Evolutionary conservation across 805 yeast species (phyloP).

Genomic region (Candida nitratophila): DNA sequence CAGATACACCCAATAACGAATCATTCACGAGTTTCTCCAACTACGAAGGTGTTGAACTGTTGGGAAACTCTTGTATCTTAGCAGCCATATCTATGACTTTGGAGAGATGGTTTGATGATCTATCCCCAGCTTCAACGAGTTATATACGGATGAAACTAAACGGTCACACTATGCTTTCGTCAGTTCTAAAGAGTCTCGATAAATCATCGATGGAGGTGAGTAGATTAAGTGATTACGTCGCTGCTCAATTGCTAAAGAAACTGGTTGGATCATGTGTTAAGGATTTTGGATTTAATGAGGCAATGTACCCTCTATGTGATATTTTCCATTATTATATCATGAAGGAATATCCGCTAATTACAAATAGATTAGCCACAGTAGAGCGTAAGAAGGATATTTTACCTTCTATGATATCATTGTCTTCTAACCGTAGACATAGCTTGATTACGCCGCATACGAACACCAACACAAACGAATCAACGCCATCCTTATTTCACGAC

Average conservation of each 20-base stretch:
- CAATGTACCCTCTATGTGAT: conserved; percentile 61
- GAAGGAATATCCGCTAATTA: conserved; percentile 58
- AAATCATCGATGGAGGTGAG: conserved; percentile 25
- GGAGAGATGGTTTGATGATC: conserved; percentile 52
- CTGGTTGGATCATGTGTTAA: conserved; percentile 64
- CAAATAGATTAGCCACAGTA: conserved; percentile 20
- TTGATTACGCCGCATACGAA: not conserved
- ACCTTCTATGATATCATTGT: conserved; percentile 1
- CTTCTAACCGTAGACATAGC: not conserved
- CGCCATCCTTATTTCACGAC: not conserved
- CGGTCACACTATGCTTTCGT: conserved; percentile 31
- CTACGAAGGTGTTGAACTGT: conserved; percentile 39
- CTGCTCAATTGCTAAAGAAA: conserved; percentile 48
- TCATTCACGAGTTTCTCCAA: conserved; percentile 14
- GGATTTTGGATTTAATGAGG: conserved; percentile 74
- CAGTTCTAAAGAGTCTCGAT: conserved; percentile 42
- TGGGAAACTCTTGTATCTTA: conserved; percentile 52
- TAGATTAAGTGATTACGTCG: conserved; percentile 41
- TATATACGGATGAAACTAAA: conserved; percentile 33
- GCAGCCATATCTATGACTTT: conserved; percentile 54
- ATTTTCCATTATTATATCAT: conserved; percentile 54
- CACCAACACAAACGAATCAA: too few relatives aligned
- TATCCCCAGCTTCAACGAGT: conserved; percentile 48
- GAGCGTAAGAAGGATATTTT: not conserved
- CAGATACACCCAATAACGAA: conserved; percentile 3